These are phyloP conservation scores for Eucalyptus marginata DNA, from an alignment of 345 rosid species.

Conservation along the genomic window DNA sequence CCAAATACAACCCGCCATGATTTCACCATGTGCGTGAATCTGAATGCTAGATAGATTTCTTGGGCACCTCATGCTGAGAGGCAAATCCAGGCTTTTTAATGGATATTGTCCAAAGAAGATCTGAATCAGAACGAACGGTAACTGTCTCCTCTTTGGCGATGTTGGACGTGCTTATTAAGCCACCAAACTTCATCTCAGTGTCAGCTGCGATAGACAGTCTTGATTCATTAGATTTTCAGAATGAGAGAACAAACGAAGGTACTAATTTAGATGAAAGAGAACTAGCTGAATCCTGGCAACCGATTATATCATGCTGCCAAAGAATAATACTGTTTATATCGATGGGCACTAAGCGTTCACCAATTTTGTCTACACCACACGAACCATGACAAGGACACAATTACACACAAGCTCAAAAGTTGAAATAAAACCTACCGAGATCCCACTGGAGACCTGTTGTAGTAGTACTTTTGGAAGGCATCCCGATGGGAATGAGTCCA, in stretches of 20 bases:
- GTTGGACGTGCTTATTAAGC: constrained; percentile 79
- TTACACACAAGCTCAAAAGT: neutral
- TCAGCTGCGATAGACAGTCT: constrained; percentile 25
- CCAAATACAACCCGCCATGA: neutral
- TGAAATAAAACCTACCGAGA: constrained; percentile 46
- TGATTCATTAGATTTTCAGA: neutral
- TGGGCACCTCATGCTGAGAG: neutral
- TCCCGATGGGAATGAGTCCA: constrained; percentile 81
- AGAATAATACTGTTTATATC: neutral
- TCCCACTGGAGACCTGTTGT: constrained; percentile 91
- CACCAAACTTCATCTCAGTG: constrained; percentile 76
- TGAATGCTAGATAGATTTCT: neutral
- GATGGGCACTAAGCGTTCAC: neutral
- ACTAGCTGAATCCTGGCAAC: neutral
- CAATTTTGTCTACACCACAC: neutral
- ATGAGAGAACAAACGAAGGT: neutral
- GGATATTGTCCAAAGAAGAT: constrained; percentile 95
- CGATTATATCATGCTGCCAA: neutral
- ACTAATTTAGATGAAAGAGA: neutral
- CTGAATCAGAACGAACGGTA: constrained; percentile 62
- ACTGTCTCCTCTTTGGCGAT: constrained; percentile 39
- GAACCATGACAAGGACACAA: neutral
- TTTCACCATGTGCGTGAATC: neutral
- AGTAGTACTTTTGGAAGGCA: constrained; percentile 55
- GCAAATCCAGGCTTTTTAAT: constrained; percentile 21